phyloP scores from a whole-genome alignment of 257 asterid species.

The Solanum appendiculatum region DNA sequence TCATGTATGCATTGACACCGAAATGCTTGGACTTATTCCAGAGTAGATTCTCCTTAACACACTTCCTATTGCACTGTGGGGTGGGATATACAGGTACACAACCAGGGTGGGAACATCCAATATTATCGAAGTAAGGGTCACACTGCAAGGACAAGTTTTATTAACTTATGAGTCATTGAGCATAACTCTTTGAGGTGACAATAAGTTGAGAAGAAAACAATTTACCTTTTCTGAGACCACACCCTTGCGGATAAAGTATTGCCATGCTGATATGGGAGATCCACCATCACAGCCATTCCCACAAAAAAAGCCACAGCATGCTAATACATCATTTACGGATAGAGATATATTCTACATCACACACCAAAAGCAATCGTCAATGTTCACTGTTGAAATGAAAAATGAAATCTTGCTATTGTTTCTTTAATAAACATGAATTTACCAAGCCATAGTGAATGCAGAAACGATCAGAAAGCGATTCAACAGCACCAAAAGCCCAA shows the following conservation, averaged over 20 bases:
- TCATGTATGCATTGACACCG: conserved; percentile 42
- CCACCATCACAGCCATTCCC: conserved; percentile 98
- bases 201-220: not conserved
- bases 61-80: conserved; percentile 59
- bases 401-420: not conserved
- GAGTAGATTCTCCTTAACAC: conserved; percentile 50
- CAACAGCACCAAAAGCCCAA: conserved; percentile 97
- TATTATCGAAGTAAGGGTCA: conserved; percentile 83
- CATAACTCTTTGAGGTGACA: not conserved
- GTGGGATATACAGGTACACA: conserved; percentile 87
- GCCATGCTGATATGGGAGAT: conserved; percentile 77
- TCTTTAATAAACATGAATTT: not conserved
- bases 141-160: conserved; percentile 44
- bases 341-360: conserved; percentile 60
- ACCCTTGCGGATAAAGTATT: conserved; percentile 58
- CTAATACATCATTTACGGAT: conserved; percentile 86
- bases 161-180: not conserved
- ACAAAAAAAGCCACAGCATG: conserved; percentile 88
- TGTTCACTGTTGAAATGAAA: not conserved
- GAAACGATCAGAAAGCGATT: conserved; percentile 84
- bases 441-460: conserved; percentile 67
- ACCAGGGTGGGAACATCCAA: conserved; percentile 96
- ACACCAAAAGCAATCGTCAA: not conserved
- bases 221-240: conserved; percentile 87
- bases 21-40: conserved; percentile 75